Evolutionary conservation across 306 rosid species (phyloP).

Genomic region (Citrullus mucosospermus): DNA sequence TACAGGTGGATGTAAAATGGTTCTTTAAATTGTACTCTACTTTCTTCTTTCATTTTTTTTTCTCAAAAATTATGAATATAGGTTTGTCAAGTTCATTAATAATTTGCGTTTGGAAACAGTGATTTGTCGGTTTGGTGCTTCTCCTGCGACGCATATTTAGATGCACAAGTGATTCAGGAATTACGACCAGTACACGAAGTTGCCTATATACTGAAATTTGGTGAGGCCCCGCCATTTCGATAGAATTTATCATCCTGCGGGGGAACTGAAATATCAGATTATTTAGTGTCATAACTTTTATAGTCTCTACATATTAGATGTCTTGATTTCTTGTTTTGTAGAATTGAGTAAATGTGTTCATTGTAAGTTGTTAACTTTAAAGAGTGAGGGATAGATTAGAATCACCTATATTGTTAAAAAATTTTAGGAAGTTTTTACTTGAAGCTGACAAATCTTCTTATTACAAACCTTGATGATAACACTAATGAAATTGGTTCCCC

Average conservation of each 20-base stretch:
- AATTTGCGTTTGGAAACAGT: slow-evolving; percentile 19
- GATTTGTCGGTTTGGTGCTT: slow-evolving; percentile 90
- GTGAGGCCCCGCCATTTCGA: slow-evolving; percentile 42
- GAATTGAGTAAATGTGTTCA: background rate
- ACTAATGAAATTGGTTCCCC: background rate
- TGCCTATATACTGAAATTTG: slow-evolving; percentile 54
- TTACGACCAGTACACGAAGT: slow-evolving; percentile 47
- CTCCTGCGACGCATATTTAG: slow-evolving; percentile 75
- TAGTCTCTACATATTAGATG: background rate
- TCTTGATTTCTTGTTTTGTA: background rate
- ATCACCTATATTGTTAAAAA: background rate
- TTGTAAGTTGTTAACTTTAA: background rate
- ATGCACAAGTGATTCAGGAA: slow-evolving; percentile 52
- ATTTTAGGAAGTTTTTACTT: background rate
- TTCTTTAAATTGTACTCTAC: background rate
- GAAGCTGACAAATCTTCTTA: background rate
- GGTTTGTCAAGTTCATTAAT: background rate
- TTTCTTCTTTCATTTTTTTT: background rate
- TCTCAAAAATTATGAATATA: background rate
- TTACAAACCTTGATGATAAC: background rate
- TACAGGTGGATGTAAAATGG: slow-evolving; percentile 37
- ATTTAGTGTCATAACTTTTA: background rate
- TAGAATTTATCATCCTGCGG: background rate
- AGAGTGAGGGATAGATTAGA: background rate
- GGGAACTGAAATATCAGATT: background rate